These are phyloP conservation scores for Camelina neglecta DNA, from an alignment of 345 rosid genomes.

Conservation along the genomic window DNA sequence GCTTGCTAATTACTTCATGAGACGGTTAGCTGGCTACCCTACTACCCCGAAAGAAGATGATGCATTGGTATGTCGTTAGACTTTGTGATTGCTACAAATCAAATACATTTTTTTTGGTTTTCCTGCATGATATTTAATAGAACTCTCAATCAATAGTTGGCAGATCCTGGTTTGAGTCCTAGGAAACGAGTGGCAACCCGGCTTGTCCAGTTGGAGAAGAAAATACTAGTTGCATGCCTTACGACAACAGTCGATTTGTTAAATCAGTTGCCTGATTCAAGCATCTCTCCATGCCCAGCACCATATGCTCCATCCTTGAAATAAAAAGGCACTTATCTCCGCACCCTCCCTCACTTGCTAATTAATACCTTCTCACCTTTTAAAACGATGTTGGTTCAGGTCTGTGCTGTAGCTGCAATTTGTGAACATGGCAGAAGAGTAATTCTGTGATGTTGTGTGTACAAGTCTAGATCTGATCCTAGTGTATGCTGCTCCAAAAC, in stretches of 20 bases:
- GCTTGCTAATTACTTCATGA: constrained; percentile 76
- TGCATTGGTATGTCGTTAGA: constrained; percentile 53
- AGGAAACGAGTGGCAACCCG: constrained; percentile 91
- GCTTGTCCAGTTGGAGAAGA: constrained; percentile 89
- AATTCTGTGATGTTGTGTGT: constrained; percentile 7
- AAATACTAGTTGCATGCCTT: constrained; percentile 80
- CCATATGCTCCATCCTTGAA: constrained; percentile 77
- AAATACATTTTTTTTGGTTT: not conserved
- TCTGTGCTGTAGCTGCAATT: constrained; percentile 31
- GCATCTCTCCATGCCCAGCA: constrained; percentile 89
- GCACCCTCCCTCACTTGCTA: not conserved
- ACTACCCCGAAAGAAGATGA: constrained; percentile 87
- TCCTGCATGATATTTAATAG: constrained; percentile 27
- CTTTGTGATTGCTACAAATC: constrained; percentile 6
- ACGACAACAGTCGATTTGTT: constrained; percentile 64
- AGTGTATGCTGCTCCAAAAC: constrained; percentile 10
- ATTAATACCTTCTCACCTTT: constrained; percentile 5
- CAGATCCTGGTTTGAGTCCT: constrained; percentile 70
- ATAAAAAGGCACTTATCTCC: constrained; percentile 51
- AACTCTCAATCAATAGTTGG: constrained; percentile 55
- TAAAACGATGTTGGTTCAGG: constrained; percentile 29
- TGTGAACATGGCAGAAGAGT: constrained; percentile 28
- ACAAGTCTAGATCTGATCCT: constrained; percentile 10
- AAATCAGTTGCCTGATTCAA: constrained; percentile 71
- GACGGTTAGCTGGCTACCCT: constrained; percentile 77